Percentiles rank a stretch among this genome's conserved stretches.
Evolutionary conservation across 1,284 basidiomycete genomes (phyloP).

Genomic region (Coniferiporia sulphurascens): DNA sequence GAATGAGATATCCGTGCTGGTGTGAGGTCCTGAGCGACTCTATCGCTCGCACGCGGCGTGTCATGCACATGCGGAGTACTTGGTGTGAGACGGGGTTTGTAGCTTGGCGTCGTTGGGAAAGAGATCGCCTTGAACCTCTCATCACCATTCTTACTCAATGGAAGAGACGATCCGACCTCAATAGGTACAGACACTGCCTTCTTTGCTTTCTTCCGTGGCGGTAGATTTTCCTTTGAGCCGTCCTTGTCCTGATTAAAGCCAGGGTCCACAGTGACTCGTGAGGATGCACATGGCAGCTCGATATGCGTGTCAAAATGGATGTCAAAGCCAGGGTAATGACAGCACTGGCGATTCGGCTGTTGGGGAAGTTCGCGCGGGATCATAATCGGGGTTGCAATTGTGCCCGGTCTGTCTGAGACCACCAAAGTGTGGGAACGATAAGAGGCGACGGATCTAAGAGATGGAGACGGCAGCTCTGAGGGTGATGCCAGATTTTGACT

Average conservation of each 20-base stretch:
- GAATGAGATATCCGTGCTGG: background rate
- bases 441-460: conserved; percentile 19
- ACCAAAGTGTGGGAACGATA: conserved; percentile 7
- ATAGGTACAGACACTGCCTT: conserved; percentile 32
- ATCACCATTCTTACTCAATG: background rate
- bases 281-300: conserved; percentile 21
- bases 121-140: background rate
- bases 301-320: conserved; percentile 52
- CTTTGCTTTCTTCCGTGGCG: conserved; percentile 36
- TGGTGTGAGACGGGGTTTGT: background rate
- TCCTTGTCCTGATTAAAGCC: conserved; percentile 15
- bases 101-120: conserved; percentile 2
- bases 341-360: conserved; percentile 48
- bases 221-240: conserved; percentile 50
- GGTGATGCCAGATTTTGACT: background rate
- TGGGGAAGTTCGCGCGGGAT: conserved; percentile 42
- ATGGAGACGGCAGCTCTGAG: conserved; percentile 24
- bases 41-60: background rate
- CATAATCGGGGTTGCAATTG: conserved; percentile 22
- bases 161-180: background rate
- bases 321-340: conserved; percentile 70
- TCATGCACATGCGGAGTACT: conserved; percentile 1
- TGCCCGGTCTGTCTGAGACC: background rate
- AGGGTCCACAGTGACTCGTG: conserved; percentile 7
- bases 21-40: background rate